Evolutionary conservation across 768 basidiomycete species (phyloP).

Genomic region (Pleurotus eryngii): DNA sequence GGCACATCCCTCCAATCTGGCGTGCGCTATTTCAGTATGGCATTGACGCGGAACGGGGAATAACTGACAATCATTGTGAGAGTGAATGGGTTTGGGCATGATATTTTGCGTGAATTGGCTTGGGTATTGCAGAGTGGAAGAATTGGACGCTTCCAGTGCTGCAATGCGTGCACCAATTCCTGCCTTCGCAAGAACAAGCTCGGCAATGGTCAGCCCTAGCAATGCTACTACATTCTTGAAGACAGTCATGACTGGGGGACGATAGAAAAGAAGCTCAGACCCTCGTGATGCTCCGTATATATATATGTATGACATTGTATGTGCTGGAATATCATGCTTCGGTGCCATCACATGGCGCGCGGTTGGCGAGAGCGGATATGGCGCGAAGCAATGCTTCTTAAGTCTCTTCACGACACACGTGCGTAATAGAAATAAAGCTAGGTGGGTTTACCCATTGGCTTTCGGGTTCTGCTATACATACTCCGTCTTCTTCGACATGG

Average conservation of each 20-base stretch:
- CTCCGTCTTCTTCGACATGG: no score
- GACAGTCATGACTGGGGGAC: neutral
- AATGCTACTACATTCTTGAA: neutral
- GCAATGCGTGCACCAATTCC: conserved; percentile 17
- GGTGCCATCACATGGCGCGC: no score
- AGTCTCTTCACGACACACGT: no score
- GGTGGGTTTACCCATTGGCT: no score
- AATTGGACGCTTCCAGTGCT: conserved; percentile 29
- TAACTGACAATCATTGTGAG: conserved; percentile 50
- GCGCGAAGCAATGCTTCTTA: no score
- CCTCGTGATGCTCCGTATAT: no score
- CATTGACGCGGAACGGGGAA: neutral
- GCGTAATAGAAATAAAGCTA: no score
- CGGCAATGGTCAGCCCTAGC: neutral
- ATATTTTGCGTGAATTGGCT: conserved; percentile 46
- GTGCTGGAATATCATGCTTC: neutral
- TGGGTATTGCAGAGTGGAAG: conserved; percentile 38
- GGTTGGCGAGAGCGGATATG: no score
- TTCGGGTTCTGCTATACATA: no score
- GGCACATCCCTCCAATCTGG: conserved; percentile 51
- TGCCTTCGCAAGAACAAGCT: conserved; percentile 2
- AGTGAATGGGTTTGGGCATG: conserved; percentile 47
- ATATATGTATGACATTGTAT: no score
- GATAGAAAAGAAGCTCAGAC: no score
- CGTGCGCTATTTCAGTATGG: neutral